Conservation (phyloP, 2,329 filamentous ascomycete genomes). For the Aspergillus sp. region DNA sequence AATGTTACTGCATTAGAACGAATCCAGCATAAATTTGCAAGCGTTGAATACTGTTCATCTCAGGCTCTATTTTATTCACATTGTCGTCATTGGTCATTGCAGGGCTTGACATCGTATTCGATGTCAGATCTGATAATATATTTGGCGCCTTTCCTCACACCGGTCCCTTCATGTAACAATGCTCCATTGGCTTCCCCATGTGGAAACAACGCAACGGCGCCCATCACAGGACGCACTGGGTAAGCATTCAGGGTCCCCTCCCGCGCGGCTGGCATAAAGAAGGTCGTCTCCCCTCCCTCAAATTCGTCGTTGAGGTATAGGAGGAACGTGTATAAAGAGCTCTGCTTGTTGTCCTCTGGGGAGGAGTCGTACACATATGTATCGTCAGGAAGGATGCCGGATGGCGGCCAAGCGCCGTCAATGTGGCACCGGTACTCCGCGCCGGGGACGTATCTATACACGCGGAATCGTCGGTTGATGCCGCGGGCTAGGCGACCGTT, state of each 20-base stretch:
- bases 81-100: not conserved
- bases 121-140: constrained; percentile 72
- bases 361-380: constrained; percentile 68
- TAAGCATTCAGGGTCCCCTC: constrained; percentile 70
- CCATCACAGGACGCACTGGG: constrained; percentile 67
- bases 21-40: no score
- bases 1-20: no score
- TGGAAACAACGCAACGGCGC: constrained; percentile 66
- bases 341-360: constrained; percentile 59
- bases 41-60: no score
- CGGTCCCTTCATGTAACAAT: constrained; percentile 68
- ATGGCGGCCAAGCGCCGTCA: constrained; percentile 71
- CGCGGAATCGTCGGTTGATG: constrained; percentile 67
- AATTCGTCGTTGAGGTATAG: constrained; percentile 72
- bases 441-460: constrained; percentile 70
- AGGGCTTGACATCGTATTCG: constrained; percentile 60
- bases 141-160: constrained; percentile 64
- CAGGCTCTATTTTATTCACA: no score
- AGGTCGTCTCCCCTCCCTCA: constrained; percentile 69
- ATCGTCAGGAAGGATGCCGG: constrained; percentile 58
- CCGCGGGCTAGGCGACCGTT: constrained; percentile 60
- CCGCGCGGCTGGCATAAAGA: constrained; percentile 63
- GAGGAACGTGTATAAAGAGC: constrained; percentile 67
- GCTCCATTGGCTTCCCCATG: constrained; percentile 67
- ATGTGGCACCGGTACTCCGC: constrained; percentile 72